Percentiles rank a stretch among this genome's conserved stretches.
These are phyloP conservation scores for Leishmania braziliensis DNA, from an alignment of 208 protist genomes.

Conservation along the genomic window DNA sequence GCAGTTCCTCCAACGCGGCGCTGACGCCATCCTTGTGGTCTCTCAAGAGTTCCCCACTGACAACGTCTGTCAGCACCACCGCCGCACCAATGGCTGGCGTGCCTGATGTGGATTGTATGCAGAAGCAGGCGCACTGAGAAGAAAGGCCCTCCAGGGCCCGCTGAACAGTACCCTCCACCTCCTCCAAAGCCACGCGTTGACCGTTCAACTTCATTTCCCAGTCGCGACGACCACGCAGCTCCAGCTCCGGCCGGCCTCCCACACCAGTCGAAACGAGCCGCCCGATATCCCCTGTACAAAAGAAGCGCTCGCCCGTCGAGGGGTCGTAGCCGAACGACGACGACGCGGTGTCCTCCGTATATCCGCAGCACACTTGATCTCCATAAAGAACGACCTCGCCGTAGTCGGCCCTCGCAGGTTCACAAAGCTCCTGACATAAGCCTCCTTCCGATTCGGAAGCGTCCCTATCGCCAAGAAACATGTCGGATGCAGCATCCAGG, in stretches of 20 bases:
- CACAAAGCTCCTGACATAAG: not conserved
- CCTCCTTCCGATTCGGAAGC: not conserved
- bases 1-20: conserved; percentile 32
- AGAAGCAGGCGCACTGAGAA: conserved; percentile 39
- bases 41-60: not conserved
- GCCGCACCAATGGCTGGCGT: conserved; percentile 21
- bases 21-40: conserved; percentile 9
- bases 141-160: conserved; percentile 14
- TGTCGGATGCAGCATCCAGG: not conserved
- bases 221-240: conserved; percentile 51
- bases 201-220: conserved; percentile 64
- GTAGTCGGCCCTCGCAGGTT: conserved; percentile 6
- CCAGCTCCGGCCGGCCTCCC: not conserved
- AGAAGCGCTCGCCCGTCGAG: conserved; percentile 24
- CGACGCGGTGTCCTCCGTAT: conserved; percentile 22
- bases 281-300: conserved; percentile 57
- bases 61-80: conserved; percentile 23
- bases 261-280: not conserved
- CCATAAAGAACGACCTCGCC: conserved; percentile 51
- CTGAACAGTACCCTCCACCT: conserved; percentile 48
- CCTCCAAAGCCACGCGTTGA: conserved; percentile 60
- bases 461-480: not conserved
- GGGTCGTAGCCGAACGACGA: conserved; percentile 26
- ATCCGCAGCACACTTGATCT: conserved; percentile 59
- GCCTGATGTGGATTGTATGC: not conserved